A percentile compares a stretch with the other conserved stretches of the same genome.
Evolutionary conservation across 2,329 filamentous ascomycete species (phyloP).

Genomic region (Exophiala spinifera): DNA sequence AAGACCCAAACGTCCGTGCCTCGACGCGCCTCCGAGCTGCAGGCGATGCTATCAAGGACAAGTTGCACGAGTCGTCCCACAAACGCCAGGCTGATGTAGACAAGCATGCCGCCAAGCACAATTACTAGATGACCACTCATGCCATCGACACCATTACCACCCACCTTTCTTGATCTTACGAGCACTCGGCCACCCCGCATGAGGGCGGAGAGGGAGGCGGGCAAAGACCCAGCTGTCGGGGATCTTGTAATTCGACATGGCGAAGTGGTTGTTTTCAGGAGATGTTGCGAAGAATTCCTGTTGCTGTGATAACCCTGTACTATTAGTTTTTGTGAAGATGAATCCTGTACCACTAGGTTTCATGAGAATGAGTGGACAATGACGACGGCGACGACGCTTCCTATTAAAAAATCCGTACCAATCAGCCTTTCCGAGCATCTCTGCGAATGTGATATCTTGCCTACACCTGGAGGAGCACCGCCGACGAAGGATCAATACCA

Average conservation of each 20-base stretch:
- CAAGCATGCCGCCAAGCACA: slow-evolving; percentile 25
- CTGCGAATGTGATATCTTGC: too few species aligned
- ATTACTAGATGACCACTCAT: slow-evolving; percentile 10
- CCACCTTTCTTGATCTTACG: neutral
- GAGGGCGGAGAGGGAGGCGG: neutral
- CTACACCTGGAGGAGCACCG: too few species aligned
- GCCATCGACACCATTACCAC: neutral
- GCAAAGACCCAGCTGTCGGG: neutral
- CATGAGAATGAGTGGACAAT: slow-evolving; percentile 3
- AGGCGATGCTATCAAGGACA: slow-evolving; percentile 23
- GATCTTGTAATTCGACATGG: too few species aligned
- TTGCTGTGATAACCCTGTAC: slow-evolving; percentile 19
- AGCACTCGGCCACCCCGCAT: neutral
- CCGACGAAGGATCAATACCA: too few species aligned
- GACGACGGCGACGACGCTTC: neutral
- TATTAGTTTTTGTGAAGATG: too few species aligned
- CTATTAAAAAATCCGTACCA: neutral
- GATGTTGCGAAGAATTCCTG: neutral
- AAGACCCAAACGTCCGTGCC: slow-evolving; percentile 23
- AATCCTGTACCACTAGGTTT: slow-evolving; percentile 14
- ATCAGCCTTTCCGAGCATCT: too few species aligned
- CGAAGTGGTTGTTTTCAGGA: too few species aligned
- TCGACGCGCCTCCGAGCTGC: slow-evolving; percentile 21
- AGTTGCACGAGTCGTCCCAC: slow-evolving; percentile 20
- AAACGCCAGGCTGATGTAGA: slow-evolving; percentile 21